Evolutionary conservation across 768 basidiomycete genomes (phyloP).

Genomic region (Sporobolomyces pararoseus): DNA sequence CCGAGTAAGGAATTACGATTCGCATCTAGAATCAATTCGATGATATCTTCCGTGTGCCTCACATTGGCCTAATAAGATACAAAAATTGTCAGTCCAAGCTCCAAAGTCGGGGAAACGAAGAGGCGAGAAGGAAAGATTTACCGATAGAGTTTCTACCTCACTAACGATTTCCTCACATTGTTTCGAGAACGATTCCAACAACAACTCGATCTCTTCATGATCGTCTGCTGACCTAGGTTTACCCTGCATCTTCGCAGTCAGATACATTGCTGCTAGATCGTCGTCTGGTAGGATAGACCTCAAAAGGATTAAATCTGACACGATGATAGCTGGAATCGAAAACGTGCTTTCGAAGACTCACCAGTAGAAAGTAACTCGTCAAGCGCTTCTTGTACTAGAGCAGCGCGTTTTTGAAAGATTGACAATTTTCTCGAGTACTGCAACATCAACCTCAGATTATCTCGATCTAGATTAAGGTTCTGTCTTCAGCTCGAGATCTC

Average conservation of each 20-base stretch:
- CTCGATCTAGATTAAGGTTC: slow-evolving; percentile 56
- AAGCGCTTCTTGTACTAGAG: slow-evolving; percentile 77
- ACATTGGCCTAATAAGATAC: slow-evolving; percentile 66
- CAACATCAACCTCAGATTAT: slow-evolving; percentile 83
- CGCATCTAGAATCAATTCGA: slow-evolving; percentile 90
- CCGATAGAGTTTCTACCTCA: slow-evolving; percentile 41
- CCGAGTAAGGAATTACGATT: slow-evolving; percentile 89
- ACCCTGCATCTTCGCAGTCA: slow-evolving; percentile 74
- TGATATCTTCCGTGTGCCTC: slow-evolving; percentile 95
- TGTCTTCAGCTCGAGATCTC: background rate
- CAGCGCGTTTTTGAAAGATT: slow-evolving; percentile 85
- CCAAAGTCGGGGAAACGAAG: background rate
- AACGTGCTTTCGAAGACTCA: too few relatives aligned
- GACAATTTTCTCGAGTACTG: slow-evolving; percentile 86
- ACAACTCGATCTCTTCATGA: slow-evolving; percentile 86
- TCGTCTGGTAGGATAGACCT: slow-evolving; percentile 74
- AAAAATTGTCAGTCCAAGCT: background rate
- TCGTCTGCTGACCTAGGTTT: slow-evolving; percentile 63
- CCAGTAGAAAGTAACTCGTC: slow-evolving; percentile 73
- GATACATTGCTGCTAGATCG: slow-evolving; percentile 90
- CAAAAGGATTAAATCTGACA: too few relatives aligned
- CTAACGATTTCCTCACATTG: slow-evolving; percentile 50
- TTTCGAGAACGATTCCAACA: slow-evolving; percentile 91
- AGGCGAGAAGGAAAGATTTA: background rate
- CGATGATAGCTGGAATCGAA: too few relatives aligned